These are phyloP conservation scores for Microascus cirrosus DNA, from an alignment of 2,329 filamentous ascomycete genomes.

Conservation along the genomic window DNA sequence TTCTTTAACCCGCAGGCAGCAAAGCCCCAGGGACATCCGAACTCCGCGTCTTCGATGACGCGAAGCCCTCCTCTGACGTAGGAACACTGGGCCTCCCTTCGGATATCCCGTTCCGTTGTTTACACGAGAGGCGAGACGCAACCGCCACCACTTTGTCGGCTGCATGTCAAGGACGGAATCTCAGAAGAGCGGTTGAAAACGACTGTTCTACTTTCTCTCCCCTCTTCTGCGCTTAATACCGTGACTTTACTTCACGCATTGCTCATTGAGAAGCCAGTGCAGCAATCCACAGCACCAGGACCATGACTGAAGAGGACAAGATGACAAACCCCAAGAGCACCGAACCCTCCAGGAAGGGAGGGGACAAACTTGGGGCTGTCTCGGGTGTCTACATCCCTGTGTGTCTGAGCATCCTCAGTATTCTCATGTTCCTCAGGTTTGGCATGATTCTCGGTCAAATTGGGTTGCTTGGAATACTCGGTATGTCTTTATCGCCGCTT, in stretches of 20 bases:
- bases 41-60: too few species aligned
- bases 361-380: constrained; percentile 49
- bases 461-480: constrained; percentile 69
- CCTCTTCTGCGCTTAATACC: background rate
- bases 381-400: constrained; percentile 79
- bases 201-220: too few species aligned
- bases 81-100: too few species aligned
- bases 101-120: too few species aligned
- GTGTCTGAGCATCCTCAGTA: constrained; percentile 80
- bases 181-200: too few species aligned
- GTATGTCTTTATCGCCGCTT: constrained; percentile 24
- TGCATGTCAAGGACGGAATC: too few species aligned
- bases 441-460: constrained; percentile 74
- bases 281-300: background rate
- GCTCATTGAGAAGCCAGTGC: background rate
- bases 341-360: constrained; percentile 1
- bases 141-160: too few species aligned
- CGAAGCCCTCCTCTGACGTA: too few species aligned
- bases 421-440: constrained; percentile 86
- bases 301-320: background rate
- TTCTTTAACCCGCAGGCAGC: too few species aligned
- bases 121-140: too few species aligned
- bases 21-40: too few species aligned
- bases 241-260: background rate
- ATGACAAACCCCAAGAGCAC: background rate